Evolutionary conservation across 495 filamentous ascomycete species (phyloP), one percentile per base, ranked within the genome.

Genomic region (Trichocladium uniseriatum): DNA sequence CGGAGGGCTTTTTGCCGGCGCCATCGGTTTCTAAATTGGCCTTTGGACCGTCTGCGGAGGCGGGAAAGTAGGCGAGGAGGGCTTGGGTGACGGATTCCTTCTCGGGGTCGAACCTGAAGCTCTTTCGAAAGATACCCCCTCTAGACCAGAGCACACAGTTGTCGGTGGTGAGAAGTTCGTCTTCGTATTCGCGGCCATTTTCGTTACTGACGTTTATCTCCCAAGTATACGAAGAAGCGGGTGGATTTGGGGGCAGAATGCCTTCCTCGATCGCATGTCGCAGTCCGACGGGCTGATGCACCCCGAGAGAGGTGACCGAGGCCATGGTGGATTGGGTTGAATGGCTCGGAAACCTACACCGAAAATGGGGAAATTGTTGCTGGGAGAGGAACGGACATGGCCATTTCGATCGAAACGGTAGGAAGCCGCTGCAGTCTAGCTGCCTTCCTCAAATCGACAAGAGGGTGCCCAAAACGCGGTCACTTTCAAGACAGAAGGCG

Each of bases 81-180:
- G 88, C 92, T 63, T 95, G 86, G 32, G 75, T 77, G 45, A 97
- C 81, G 29, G 81, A 71, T 60, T 96, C 88, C 49, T 88, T 82
- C 60, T 97, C 92, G 8, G 86, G 69, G 47, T 91, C 84, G 61
- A 96, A 87, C 43, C 78, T 81, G 69, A 89, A 99, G 51, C 87
- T 79, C 59, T 89, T 87, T 48, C 87, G 86, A 58, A 95, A 82
- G 32, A 94, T 70, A 40, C 84, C 84, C 37, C 87, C 89, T 44
- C 86, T 79, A 28, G 87, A 95, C 90, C 90, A 99, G 51, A 95
- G 80, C 29, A 95, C 92, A 56, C 86, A 85, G 51, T 75, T 75
- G 28, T 84, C 76, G 4, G 90, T 95, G 48, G 83, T 81, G 20
- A 95, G 69, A n/a, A 97, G 66, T 64, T 97, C 92, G 47, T 99